These are phyloP conservation scores for Kockiozyma suomiensis DNA, from an alignment of 805 yeast species.

Conservation along the genomic window DNA sequence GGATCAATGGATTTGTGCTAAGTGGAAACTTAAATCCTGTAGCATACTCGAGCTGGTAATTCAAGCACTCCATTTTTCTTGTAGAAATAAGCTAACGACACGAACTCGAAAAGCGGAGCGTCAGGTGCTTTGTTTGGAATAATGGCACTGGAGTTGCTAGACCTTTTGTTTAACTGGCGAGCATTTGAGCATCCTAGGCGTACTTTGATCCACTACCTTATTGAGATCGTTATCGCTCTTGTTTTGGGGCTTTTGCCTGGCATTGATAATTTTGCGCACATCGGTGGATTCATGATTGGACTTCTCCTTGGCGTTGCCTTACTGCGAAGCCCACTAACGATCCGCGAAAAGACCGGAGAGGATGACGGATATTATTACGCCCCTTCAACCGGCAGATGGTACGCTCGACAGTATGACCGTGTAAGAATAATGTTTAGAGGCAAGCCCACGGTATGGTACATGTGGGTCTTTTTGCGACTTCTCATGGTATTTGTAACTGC, in stretches of 20 bases:
- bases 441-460: conserved; percentile 45
- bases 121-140: conserved; percentile 73
- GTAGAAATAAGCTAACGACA: too few species aligned
- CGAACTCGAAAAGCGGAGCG: conserved; percentile 67
- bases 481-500: conserved; percentile 51
- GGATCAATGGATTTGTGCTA: conserved; percentile 65
- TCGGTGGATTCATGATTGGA: conserved; percentile 74
- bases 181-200: conserved; percentile 52
- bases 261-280: conserved; percentile 71
- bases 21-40: conserved; percentile 71
- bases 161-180: conserved; percentile 56
- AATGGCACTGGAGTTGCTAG: conserved; percentile 61
- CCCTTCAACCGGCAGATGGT: conserved; percentile 26
- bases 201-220: conserved; percentile 52
- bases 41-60: conserved; percentile 52
- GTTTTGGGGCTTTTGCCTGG: conserved; percentile 73
- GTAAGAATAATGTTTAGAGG: conserved; percentile 34
- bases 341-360: conserved; percentile 34
- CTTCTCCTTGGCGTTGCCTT: conserved; percentile 52
- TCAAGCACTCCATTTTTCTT: background rate
- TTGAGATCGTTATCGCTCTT: conserved; percentile 60
- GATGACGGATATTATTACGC: conserved; percentile 22
- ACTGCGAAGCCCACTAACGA: conserved; percentile 56
- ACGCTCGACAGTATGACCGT: conserved; percentile 37
- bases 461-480: conserved; percentile 57